Evolutionary conservation across 2,329 filamentous ascomycete species (phyloP), one percentile per base, ranked within the genome.

Genomic region (Diaporthe ampelina): DNA sequence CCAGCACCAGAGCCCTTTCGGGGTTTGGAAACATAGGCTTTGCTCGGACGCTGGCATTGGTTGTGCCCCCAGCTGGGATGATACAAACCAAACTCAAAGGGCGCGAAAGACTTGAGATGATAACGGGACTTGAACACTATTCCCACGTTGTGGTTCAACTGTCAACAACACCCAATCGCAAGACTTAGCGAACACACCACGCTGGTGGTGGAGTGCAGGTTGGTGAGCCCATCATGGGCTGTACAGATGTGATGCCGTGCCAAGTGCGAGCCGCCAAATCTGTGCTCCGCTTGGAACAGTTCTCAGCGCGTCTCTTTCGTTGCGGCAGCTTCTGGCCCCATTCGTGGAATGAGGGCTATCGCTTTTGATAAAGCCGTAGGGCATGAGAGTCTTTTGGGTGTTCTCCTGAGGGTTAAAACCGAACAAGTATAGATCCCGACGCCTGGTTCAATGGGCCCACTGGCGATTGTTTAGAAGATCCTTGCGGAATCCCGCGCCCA

Each of bases 71-170:
- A 40, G 32, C 32, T 68, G 48, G 63, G 63, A 54, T 54, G 63
- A 68, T 54, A 68, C 63, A 40, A 52, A 68, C 32, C 63, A 54
- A 68, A 68, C 48, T 21, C 48, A 54, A 54, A 68, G 48, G 32
- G 48, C 48, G 63, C 50, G 48, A 17, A 40, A 26, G 29, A 68
- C 45, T 54, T 54, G 32, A 29, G 63, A 68, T 54, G 63, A 54
- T 54, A 15, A 52, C 13, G 48, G 48, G 11, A 37, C 19, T 54
- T 21, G 29, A 40, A 11, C 32, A 54, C 29, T 37, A 19, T 68
- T 52, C 32, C 32, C 63, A 52, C 45, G 21, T 52, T 67, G 45
- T 21, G 15, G 45, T 68, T 29, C 48, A 68, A 54, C 29, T 54
- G 45, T 21, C 21, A 26, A 54, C 21, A 29, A 29, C 45, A 40